Evolutionary conservation across 495 filamentous ascomycete genomes (phyloP).

Genomic region (Trichoderma erinaceum): DNA sequence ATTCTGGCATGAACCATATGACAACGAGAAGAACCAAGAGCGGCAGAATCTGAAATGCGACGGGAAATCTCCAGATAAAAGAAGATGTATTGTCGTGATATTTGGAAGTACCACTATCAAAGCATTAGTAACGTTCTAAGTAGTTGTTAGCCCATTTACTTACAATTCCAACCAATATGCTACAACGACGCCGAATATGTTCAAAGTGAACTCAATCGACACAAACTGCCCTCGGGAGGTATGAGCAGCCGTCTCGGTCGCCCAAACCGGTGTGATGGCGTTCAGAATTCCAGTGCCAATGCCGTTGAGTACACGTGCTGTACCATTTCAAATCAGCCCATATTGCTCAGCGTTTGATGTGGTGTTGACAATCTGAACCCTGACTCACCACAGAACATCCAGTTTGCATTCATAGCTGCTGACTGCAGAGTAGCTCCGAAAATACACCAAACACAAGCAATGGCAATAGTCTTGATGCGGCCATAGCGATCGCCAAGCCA

Average conservation of each 20-base stretch:
- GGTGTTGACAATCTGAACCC: background rate
- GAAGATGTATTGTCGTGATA: slow-evolving; percentile 36
- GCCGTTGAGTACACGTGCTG: slow-evolving; percentile 58
- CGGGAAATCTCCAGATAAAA: slow-evolving; percentile 49
- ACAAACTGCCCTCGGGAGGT: slow-evolving; percentile 65
- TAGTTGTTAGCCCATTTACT: slow-evolving; percentile 50
- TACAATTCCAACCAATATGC: slow-evolving; percentile 51
- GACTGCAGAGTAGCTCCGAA: slow-evolving; percentile 56
- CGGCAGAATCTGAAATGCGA: slow-evolving; percentile 51
- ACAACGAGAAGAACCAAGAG: slow-evolving; percentile 40
- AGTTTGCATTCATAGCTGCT: slow-evolving; percentile 56
- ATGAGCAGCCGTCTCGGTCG: slow-evolving; percentile 62
- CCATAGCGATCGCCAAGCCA: slow-evolving; percentile 57
- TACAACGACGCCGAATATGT: slow-evolving; percentile 67
- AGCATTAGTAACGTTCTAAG: slow-evolving; percentile 47
- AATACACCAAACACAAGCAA: slow-evolving; percentile 51
- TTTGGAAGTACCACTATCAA: slow-evolving; percentile 40
- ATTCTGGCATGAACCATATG: slow-evolving; percentile 46
- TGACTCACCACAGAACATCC: slow-evolving; percentile 62
- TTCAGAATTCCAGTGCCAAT: slow-evolving; percentile 70
- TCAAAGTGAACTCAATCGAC: slow-evolving; percentile 66
- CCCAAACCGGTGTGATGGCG: slow-evolving; percentile 65
- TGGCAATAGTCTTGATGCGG: slow-evolving; percentile 55
- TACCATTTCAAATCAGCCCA: slow-evolving; percentile 1
- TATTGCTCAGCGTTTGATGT: background rate